A percentile compares a stretch with the other conserved stretches of the same genome.
phyloP scores from a whole-genome alignment of 306 rosid genomes.

The Pueraria montana region DNA sequence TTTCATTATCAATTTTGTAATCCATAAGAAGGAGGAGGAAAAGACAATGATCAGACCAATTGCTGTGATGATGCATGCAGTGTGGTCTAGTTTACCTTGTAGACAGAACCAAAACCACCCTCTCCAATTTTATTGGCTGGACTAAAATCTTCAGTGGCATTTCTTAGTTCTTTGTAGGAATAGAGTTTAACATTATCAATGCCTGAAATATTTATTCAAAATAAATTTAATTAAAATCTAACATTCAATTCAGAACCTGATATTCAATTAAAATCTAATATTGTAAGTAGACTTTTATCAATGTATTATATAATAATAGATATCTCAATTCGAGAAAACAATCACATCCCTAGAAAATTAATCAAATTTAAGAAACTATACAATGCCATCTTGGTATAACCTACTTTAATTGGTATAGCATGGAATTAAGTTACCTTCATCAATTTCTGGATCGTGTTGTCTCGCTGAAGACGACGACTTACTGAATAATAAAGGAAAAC shows the following conservation, averaged over 20 bases:
- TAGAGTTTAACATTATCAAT: constrained; percentile 73
- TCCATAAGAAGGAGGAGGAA: constrained; percentile 31
- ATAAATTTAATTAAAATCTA: constrained; percentile 32
- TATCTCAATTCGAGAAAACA: constrained; percentile 34
- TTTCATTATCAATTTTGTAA: constrained; percentile 25
- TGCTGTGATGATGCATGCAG: constrained; percentile 33
- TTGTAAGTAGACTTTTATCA: constrained; percentile 7
- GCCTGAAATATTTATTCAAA: constrained; percentile 67
- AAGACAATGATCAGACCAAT: constrained; percentile 21
- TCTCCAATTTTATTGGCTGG: constrained; percentile 88
- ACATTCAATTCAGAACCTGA: neutral
- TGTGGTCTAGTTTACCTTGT: constrained; percentile 66
- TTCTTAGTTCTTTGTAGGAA: constrained; percentile 72
- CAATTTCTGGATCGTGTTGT: constrained; percentile 46
- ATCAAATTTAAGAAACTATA: constrained; percentile 4
- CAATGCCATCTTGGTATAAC: neutral
- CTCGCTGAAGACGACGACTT: constrained; percentile 46
- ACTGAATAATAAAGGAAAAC: constrained; percentile 64
- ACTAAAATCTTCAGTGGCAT: constrained; percentile 81
- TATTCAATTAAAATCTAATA: constrained; percentile 38
- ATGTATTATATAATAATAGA: constrained; percentile 18
- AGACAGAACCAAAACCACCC: constrained; percentile 98
- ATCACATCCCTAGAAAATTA: constrained; percentile 14
- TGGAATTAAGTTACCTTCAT: constrained; percentile 63
- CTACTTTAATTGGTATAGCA: constrained; percentile 11